Evolutionary conservation across 768 basidiomycete species (phyloP).

Genomic region (Coprinopsis cinerea): DNA sequence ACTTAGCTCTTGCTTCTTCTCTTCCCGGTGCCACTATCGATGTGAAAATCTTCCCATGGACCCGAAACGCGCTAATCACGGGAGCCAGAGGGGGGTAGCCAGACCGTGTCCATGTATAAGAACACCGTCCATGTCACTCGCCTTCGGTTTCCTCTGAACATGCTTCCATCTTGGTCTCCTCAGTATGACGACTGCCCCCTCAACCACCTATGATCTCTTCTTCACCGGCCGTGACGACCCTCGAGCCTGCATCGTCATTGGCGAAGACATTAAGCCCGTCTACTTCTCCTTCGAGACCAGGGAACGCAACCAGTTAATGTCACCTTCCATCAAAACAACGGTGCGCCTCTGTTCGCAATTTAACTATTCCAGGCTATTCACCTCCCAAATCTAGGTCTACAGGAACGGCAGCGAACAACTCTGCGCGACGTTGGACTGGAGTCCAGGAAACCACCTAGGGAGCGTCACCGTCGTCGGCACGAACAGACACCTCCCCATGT

Average conservation of each 20-base stretch:
- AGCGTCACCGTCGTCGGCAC: slow-evolving; percentile 48
- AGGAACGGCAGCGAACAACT: slow-evolving; percentile 40
- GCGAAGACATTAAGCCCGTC: slow-evolving; percentile 51
- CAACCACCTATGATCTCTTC: slow-evolving; percentile 50
- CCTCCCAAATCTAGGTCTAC: no score
- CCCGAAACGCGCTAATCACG: slow-evolving; percentile 46
- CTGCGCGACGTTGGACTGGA: slow-evolving; percentile 46
- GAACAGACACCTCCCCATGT: slow-evolving; percentile 48
- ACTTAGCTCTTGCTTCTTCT: slow-evolving; percentile 24
- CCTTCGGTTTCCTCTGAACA: slow-evolving; percentile 23
- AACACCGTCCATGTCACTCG: slow-evolving; percentile 24
- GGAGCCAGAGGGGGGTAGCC: slow-evolving; percentile 39
- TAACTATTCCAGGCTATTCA: not conserved
- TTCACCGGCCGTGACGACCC: slow-evolving; percentile 70
- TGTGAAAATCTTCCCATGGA: slow-evolving; percentile 43
- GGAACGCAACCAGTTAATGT: slow-evolving; percentile 30
- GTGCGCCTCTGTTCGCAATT: not conserved
- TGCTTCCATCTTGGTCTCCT: slow-evolving; percentile 28
- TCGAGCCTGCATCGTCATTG: slow-evolving; percentile 61
- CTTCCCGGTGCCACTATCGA: slow-evolving; percentile 45
- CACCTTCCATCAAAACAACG: slow-evolving; percentile 6
- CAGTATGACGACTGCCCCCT: slow-evolving; percentile 22
- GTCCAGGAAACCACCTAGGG: slow-evolving; percentile 48
- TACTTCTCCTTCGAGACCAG: slow-evolving; percentile 66
- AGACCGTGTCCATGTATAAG: slow-evolving; percentile 40